Base-by-base conservation (phyloP, 352 stramenopile genomes). In the Globisporangium cederbergense region DNA sequence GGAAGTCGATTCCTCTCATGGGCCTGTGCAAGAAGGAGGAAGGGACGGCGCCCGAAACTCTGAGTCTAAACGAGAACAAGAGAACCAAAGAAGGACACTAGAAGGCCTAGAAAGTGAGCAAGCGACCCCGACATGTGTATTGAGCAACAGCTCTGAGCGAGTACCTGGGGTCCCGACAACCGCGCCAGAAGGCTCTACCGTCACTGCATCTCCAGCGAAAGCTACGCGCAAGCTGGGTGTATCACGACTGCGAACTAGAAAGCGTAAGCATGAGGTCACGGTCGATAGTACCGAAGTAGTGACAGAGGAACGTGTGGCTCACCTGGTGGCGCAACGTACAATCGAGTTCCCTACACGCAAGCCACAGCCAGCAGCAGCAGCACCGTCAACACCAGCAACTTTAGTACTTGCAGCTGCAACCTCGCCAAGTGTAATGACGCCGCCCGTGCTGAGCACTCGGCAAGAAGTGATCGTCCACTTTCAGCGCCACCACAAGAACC, bases 401-500 rank as follows among this genome's bases (percentile, higher is more conserved):
- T 16, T 16, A 38, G 20, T 9, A 53, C 1, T 14, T 13, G n/a
- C 40, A 32, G 18, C 20, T 42, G 1, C 46, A 34, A 22, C 46
- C 3, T 16, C 55, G n/a, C 3, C 58, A 55, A 52, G 16, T 20
- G 8, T 28, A 5, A 56, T 47, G 11, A 50, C 45, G 32, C 47
- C 40, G 20, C 20, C 65, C 3, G 58, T 67, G 70, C 42, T 67
- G 34, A 72, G 65, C n/a, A 18, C 47, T 18, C 69, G 67, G n/a
- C 74, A 83, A 50, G 66, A 68, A 32, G 74, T 75, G 0, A 72
- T 78, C 30, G 67, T 64, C 9, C 77, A 81, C 50, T 69, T 81
- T 49, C 32, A 78, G 20, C 72, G 77, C n/a, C 64, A 83, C 58
- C 78, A 78, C 68, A 76, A 79, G 64, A 58, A 65, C 51, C 49